These are phyloP conservation scores for Boletus insuetus DNA, from an alignment of 768 basidiomycete genomes.

Conservation along the genomic window DNA sequence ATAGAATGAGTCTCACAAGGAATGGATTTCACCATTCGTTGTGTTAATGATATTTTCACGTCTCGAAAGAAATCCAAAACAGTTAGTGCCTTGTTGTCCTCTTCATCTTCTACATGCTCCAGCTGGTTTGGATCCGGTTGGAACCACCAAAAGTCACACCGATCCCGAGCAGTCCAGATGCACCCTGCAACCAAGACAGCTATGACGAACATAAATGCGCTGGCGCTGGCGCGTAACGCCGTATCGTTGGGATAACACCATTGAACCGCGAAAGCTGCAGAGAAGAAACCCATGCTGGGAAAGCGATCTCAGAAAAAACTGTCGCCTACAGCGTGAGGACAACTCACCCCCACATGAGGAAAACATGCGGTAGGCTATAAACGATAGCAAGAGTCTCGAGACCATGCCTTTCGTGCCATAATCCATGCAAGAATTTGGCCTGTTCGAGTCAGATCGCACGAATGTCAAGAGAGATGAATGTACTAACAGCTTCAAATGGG, in stretches of 20 bases:
- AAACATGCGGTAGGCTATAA: slow-evolving; percentile 53
- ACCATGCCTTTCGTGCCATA: slow-evolving; percentile 33
- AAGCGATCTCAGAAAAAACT: not conserved
- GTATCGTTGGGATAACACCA: slow-evolving; percentile 17
- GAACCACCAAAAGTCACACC: slow-evolving; percentile 25
- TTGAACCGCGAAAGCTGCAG: slow-evolving; percentile 23
- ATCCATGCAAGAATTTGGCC: slow-evolving; percentile 13
- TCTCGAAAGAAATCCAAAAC: not conserved
- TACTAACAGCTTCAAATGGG: slow-evolving; percentile 36
- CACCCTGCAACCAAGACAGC: slow-evolving; percentile 42
- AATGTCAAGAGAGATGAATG: not conserved
- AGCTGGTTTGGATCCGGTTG: slow-evolving; percentile 13
- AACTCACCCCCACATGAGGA: slow-evolving; percentile 62
- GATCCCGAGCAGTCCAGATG: slow-evolving; percentile 32
- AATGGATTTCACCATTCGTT: not conserved
- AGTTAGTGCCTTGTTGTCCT: too few species aligned
- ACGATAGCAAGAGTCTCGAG: slow-evolving; percentile 50
- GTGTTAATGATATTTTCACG: not conserved
- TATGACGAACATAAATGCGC: slow-evolving; percentile 27
- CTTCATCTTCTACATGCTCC: not conserved
- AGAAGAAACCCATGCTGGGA: slow-evolving; percentile 31
- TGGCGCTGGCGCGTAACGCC: slow-evolving; percentile 26
- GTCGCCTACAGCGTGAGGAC: not conserved
- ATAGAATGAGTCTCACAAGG: not conserved
- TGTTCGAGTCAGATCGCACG: slow-evolving; percentile 16